A percentile compares a stretch with the other conserved stretches of the same genome.
Conservation (phyloP, 202 grass and related monocot species). For the Brachypodium distachyon region DNA sequence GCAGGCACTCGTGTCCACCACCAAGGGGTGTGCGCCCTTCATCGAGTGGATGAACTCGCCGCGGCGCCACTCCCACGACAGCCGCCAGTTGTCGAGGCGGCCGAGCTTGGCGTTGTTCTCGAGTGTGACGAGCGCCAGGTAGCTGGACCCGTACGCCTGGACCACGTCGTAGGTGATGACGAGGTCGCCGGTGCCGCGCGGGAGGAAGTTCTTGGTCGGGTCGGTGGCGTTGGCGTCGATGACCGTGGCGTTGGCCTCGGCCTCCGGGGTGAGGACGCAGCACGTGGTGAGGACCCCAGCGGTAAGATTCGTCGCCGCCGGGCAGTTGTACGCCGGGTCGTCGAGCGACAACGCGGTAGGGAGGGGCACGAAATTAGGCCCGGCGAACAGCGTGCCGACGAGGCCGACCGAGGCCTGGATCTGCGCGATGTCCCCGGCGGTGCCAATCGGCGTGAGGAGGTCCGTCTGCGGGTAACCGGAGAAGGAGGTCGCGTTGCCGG, state of each 20-base stretch:
- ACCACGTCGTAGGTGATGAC: constrained; percentile 80
- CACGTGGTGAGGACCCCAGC: constrained; percentile 27
- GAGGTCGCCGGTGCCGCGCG: constrained; percentile 63
- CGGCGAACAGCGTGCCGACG: constrained; percentile 67
- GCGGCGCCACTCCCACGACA: constrained; percentile 80
- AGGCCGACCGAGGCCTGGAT: constrained; percentile 48
- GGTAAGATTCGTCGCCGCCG: constrained; percentile 14
- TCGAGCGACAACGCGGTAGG: constrained; percentile 42
- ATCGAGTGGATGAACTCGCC: constrained; percentile 83
- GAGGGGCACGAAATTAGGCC: constrained; percentile 29
- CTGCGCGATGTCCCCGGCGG: constrained; percentile 40
- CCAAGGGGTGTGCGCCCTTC: constrained; percentile 55
- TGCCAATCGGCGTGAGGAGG: constrained; percentile 80
- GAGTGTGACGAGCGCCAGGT: constrained; percentile 84
- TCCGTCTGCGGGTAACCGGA: constrained; percentile 74
- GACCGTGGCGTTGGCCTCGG: constrained; percentile 44
- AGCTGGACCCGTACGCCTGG: constrained; percentile 58
- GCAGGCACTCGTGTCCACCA: constrained; percentile 59
- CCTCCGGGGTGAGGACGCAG: constrained; percentile 64
- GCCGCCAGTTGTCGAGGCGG: constrained; percentile 83
- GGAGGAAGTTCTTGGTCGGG: constrained; percentile 48
- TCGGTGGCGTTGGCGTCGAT: constrained; percentile 45
- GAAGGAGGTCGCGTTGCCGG: constrained; percentile 65
- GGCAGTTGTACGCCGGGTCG: constrained; percentile 53
- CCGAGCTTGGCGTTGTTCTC: constrained; percentile 83